A percentile compares a stretch with the other conserved stretches of the same genome.
phyloP scores from a whole-genome alignment of 1,284 basidiomycete species.

The Rhodotorula sp. region DNA sequence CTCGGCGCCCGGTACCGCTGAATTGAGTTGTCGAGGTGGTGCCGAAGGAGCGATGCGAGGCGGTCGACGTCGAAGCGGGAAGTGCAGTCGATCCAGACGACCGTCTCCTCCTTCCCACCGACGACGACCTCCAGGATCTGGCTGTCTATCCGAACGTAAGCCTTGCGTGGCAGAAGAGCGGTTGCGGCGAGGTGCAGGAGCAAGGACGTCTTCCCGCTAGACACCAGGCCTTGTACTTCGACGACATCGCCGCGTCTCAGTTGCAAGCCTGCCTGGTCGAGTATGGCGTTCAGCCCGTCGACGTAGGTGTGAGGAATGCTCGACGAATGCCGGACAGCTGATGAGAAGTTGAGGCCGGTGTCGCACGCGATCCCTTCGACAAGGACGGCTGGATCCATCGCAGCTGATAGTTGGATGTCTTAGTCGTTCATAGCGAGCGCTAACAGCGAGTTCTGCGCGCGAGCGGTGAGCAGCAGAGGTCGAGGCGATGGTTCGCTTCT shows the following conservation, averaged over 20 bases:
- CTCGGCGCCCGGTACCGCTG: slow-evolving; percentile 12
- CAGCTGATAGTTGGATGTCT: no score
- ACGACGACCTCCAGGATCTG: slow-evolving; percentile 43
- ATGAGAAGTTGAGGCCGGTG: slow-evolving; percentile 20
- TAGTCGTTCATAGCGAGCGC: not conserved
- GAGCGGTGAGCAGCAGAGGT: not conserved
- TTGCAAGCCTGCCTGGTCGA: slow-evolving; percentile 39
- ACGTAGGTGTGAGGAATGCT: slow-evolving; percentile 22
- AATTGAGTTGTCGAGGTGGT: slow-evolving; percentile 45
- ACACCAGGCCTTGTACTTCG: slow-evolving; percentile 69
- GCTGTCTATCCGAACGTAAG: slow-evolving; percentile 29
- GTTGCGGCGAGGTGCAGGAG: slow-evolving; percentile 63
- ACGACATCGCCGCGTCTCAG: slow-evolving; percentile 61
- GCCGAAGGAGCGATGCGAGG: slow-evolving; percentile 57
- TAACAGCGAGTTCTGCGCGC: not conserved
- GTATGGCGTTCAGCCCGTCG: slow-evolving; percentile 30
- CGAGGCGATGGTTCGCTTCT: not conserved
- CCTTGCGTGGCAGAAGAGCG: slow-evolving; percentile 57
- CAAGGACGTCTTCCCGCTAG: slow-evolving; percentile 70
- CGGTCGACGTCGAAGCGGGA: slow-evolving; percentile 60
- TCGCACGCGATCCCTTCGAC: not conserved
- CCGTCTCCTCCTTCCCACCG: slow-evolving; percentile 62
- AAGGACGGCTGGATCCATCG: slow-evolving; percentile 12
- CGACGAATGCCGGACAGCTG: slow-evolving; percentile 23
- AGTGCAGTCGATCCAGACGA: slow-evolving; percentile 67